phyloP scores from a whole-genome alignment of 2,329 filamentous ascomycete genomes.

The Tricladium varicosporioides region DNA sequence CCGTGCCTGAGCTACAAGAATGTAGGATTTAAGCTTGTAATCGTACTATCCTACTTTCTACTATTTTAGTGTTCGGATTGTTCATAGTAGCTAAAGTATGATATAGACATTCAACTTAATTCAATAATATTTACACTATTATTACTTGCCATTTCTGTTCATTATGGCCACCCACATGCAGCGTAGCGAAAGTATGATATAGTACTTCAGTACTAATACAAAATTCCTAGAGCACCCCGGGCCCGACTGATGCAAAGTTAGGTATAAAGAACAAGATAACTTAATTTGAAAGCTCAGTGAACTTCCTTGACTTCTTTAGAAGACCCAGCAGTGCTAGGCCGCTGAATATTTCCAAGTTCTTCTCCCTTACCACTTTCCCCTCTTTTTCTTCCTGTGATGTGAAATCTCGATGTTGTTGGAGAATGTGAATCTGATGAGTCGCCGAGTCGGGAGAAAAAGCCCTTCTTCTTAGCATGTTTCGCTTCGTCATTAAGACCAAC shows the following conservation, averaged over 20 bases:
- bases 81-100: too few relatives aligned
- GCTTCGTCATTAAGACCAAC: slow-evolving; percentile 77
- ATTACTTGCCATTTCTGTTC: slow-evolving; percentile 4
- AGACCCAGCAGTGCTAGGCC: slow-evolving; percentile 21
- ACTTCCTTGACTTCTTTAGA: slow-evolving; percentile 22
- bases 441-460: slow-evolving; percentile 79
- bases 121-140: slow-evolving; percentile 10
- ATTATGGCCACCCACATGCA: neutral
- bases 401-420: slow-evolving; percentile 56
- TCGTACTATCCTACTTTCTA: too few relatives aligned
- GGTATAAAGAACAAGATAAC: neutral
- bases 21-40: too few relatives aligned
- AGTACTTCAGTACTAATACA: slow-evolving; percentile 7
- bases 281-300: slow-evolving; percentile 29
- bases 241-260: neutral
- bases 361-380: slow-evolving; percentile 68
- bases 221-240: slow-evolving; percentile 4
- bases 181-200: slow-evolving; percentile 13
- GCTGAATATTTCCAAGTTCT: slow-evolving; percentile 63
- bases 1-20: too few relatives aligned
- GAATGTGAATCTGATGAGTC: slow-evolving; percentile 44
- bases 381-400: slow-evolving; percentile 69
- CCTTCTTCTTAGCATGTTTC: slow-evolving; percentile 60
- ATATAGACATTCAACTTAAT: neutral
- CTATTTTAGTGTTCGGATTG: too few relatives aligned